phyloP scores from a whole-genome alignment of 2,329 filamentous ascomycete species.

The Tolypocladium ovalisporum region DNA sequence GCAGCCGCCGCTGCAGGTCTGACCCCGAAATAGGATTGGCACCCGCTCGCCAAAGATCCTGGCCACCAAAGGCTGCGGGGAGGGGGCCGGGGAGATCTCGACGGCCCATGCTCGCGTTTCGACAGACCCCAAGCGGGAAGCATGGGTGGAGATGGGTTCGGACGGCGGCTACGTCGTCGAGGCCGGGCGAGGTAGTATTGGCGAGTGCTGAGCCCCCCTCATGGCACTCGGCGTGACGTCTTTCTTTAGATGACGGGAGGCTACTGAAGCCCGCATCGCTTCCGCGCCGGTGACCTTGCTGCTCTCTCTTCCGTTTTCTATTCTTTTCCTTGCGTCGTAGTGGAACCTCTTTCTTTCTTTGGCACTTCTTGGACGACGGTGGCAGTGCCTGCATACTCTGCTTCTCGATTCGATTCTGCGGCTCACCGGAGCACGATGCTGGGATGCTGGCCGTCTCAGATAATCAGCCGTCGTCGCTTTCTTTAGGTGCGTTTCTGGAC shows the following conservation, averaged over 20 bases:
- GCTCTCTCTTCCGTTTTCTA: slow-evolving; percentile 11
- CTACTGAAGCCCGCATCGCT: not conserved
- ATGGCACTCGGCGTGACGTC: not conserved
- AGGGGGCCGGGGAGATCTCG: not conserved
- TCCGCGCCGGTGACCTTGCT: slow-evolving; percentile 5
- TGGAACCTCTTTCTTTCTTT: not conserved
- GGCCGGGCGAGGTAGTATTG: not conserved
- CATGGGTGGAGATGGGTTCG: not conserved
- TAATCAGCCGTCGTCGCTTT: slow-evolving; percentile 4
- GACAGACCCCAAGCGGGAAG: not conserved
- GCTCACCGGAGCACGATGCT: slow-evolving; percentile 13
- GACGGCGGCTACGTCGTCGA: not conserved
- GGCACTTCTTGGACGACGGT: too few species aligned
- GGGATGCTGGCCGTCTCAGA: slow-evolving; percentile 25
- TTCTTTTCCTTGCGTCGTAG: slow-evolving; percentile 5
- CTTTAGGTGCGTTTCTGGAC: slow-evolving; percentile 1
- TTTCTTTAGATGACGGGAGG: not conserved
- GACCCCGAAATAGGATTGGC: not conserved
- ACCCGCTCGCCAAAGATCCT: not conserved
- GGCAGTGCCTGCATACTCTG: not conserved
- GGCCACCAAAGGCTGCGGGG: not conserved
- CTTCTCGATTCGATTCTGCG: not conserved
- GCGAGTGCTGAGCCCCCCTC: not conserved
- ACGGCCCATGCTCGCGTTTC: not conserved
- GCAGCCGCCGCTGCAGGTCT: not conserved